Conservation (phyloP, 2,329 filamentous ascomycete species). For the Gnomoniopsis smithogilvyi region DNA sequence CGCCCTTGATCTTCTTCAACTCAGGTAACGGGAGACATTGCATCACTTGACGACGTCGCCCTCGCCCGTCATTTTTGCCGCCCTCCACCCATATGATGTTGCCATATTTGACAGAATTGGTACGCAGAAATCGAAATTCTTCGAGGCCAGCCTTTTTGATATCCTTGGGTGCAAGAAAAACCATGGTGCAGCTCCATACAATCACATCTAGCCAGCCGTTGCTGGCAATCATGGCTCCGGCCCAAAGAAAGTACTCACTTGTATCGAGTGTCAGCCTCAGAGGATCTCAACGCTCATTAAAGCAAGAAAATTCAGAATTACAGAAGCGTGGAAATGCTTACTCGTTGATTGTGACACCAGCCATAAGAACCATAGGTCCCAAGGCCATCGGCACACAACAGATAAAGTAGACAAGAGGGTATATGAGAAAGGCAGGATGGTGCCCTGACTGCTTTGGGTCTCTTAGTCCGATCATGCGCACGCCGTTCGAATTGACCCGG, state of each 20-base stretch:
- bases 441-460: conserved; percentile 1
- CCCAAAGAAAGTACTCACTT: conserved; percentile 6
- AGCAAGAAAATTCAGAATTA: too few relatives aligned
- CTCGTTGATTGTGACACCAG: not conserved
- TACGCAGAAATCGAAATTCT: conserved; percentile 2
- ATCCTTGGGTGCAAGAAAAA: conserved; percentile 5
- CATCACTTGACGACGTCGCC: not conserved
- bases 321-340: too few relatives aligned
- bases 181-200: conserved; percentile 11
- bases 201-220: conserved; percentile 10
- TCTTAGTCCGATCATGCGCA: not conserved
- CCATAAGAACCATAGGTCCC: conserved; percentile 3
- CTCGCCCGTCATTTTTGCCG: not conserved
- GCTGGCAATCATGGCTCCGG: conserved; percentile 12
- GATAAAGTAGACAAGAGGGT: conserved; percentile 3
- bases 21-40: not conserved
- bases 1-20: not conserved
- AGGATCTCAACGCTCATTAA: too few relatives aligned
- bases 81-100: conserved; percentile 12
- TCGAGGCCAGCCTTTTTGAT: conserved; percentile 6
- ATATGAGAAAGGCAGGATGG: conserved; percentile 11
- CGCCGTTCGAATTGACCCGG: not conserved
- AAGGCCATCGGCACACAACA: conserved; percentile 11
- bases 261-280: too few relatives aligned
- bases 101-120: conserved; percentile 3